These are phyloP conservation scores for Claviceps fusiformis DNA, from an alignment of 2,329 filamentous ascomycete genomes.

Conservation along the genomic window DNA sequence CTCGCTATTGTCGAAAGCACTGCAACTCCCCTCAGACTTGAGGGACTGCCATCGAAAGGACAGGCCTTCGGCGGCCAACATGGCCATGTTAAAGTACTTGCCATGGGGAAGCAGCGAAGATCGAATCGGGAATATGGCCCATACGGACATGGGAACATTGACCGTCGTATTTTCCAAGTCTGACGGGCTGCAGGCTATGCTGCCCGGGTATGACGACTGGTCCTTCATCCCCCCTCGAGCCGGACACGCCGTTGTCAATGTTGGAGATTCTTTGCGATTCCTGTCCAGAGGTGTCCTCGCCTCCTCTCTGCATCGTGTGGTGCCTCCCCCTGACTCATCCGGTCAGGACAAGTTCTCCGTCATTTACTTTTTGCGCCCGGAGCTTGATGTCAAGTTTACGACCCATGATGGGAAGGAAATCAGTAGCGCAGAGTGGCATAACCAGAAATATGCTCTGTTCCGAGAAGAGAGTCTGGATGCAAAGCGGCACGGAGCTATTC, in stretches of 20 bases:
- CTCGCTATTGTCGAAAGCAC: slow-evolving; percentile 1
- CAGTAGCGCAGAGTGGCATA: slow-evolving; percentile 11
- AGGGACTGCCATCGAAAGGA: slow-evolving; percentile 7
- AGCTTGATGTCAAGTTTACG: slow-evolving; percentile 10
- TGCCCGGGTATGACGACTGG: slow-evolving; percentile 8
- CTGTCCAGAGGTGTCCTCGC: slow-evolving; percentile 6
- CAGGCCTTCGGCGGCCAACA: slow-evolving; percentile 7
- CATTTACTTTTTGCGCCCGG: slow-evolving; percentile 11
- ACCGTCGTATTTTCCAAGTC: slow-evolving; percentile 11
- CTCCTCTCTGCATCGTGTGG: slow-evolving; percentile 10
- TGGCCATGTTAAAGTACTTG: slow-evolving; percentile 9
- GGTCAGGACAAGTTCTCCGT: slow-evolving; percentile 11
- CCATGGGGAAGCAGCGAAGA: slow-evolving; percentile 7
- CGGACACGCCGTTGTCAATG: slow-evolving; percentile 6
- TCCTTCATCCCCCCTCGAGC: slow-evolving; percentile 8
- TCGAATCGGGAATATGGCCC: slow-evolving; percentile 9
- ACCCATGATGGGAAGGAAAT: slow-evolving; percentile 7
- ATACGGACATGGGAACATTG: slow-evolving; percentile 11
- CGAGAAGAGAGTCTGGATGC: slow-evolving; percentile 9
- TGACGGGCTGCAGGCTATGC: slow-evolving; percentile 9
- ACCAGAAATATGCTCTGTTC: slow-evolving; percentile 11
- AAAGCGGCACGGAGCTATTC: slow-evolving; percentile 7
- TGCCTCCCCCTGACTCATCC: slow-evolving; percentile 8
- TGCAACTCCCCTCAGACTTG: slow-evolving; percentile 1
- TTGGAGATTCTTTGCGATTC: slow-evolving; percentile 9